A percentile compares a stretch with the other conserved stretches of the same genome.
phyloP scores from a whole-genome alignment of 352 stramenopile species.

The Pythium pyrilobum region DNA sequence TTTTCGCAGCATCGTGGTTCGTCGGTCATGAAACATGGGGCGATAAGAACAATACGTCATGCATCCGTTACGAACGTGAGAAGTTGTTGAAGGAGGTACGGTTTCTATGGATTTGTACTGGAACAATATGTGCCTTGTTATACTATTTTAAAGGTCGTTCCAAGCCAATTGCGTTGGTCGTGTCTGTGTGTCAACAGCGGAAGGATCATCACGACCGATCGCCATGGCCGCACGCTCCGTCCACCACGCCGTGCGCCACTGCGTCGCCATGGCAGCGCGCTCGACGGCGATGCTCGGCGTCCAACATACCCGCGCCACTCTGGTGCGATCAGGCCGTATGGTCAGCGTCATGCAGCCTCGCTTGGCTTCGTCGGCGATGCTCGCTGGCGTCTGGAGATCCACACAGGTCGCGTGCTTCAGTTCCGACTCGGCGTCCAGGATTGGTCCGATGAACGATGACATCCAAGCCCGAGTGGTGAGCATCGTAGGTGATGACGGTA shows the following conservation, averaged over 20 bases:
- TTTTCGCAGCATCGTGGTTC: too few relatives aligned
- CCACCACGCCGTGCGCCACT: constrained; percentile 4
- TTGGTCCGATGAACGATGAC: constrained; percentile 49
- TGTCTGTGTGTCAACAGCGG: constrained; percentile 6
- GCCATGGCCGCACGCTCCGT: constrained; percentile 7
- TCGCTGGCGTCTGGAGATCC: not conserved
- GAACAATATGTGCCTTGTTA: too few relatives aligned
- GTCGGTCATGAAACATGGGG: not conserved
- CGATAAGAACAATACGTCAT: not conserved
- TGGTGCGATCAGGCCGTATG: not conserved
- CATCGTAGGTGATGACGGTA: constrained; percentile 47
- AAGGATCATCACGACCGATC: not conserved
- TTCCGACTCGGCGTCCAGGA: constrained; percentile 25
- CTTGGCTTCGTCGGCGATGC: not conserved
- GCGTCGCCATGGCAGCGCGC: not conserved
- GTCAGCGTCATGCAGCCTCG: not conserved
- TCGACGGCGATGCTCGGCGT: not conserved
- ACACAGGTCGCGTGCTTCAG: constrained; percentile 9
- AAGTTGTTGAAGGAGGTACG: not conserved
- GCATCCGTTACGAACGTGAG: not conserved
- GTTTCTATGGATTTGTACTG: too few relatives aligned
- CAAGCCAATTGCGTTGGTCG: constrained; percentile 7
- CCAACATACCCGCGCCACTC: not conserved
- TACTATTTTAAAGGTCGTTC: constrained; percentile 8
- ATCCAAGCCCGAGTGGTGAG: constrained; percentile 52